Evolutionary conservation across 1,284 basidiomycete species (phyloP), one percentile per base, ranked within the genome.

Genomic region (Schizophyllum amplum): DNA sequence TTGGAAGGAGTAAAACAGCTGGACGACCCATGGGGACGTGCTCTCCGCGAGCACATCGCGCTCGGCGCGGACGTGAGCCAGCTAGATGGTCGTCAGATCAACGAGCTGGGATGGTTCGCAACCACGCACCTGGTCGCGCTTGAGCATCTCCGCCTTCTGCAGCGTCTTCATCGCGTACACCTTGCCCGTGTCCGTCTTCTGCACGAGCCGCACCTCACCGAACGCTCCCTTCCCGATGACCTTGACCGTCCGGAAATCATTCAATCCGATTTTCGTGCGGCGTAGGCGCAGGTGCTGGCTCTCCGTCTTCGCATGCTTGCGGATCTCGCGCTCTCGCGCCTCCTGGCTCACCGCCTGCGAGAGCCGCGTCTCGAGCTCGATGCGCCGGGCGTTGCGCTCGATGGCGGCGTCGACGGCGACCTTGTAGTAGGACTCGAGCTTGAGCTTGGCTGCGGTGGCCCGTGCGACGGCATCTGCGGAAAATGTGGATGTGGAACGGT

Each of bases 121-220:
- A 27, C 13, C 52, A 68, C 82, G 58, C 57, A 92, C 93, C 81
- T 97, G 94, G 70, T 99, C 96, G 68, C 97, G 94, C 71, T 98
- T 97, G 77, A 99, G 88, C 96, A 99, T 99, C 73, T 99, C 96
- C 55, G 89, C 89, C 76, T 99, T 99, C 71, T 94, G 87, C 68
- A 99, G 73, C 61, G 94, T 97, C 81, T 99, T 99, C 97, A 99
- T 99, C 47, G 96, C 96, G 68, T 98, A 98, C 57, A 99, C 96
- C 76, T 96, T 97, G 60, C 91, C 94, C 9, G 95, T 98, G 70
- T 98, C 96, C 52, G 88, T 84, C 75, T 99, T 98, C 72, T 98
- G 96, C 48, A 97, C 94, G 53, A 99, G 78, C 55, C 96, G 84
- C 42, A 90, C 91, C 80, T 98, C 96, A 68, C 96, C 96, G 68